Base-by-base conservation (phyloP, 345 rosid genomes). In the Gossypium turneri region DNA sequence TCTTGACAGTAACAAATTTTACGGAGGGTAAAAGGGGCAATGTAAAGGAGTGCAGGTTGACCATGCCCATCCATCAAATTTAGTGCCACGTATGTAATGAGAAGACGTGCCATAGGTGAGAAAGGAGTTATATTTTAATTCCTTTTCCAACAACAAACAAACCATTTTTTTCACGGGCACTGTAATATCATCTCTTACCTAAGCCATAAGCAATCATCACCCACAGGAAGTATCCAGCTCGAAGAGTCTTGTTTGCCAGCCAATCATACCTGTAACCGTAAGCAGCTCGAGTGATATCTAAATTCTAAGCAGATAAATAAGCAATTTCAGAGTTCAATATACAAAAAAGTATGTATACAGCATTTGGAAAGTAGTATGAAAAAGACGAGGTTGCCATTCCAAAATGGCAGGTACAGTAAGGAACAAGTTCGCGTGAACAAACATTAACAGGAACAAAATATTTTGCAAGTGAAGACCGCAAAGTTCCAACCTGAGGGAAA, bases 31-130 rank as follows among this genome's bases (percentile, higher is more conserved):
- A 93, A 95, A 2, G 99, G 98, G 67, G 90, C 98, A 47, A 95
- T 91, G 83, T 93, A 95, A 68, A 93, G 94, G 77, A 93, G 77
- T 29, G 99, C 99, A 0, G 97, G 97, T 78, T 92, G 97, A 53
- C 99, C 99, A 15, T 89, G 99, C 13, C 98, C 98, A 73, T 91
- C 98, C 97, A 93, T 92, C 82, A 95, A 81, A 83, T 91, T 91
- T 47, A 95, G 82, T 41, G 98, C 99, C 75, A 93, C 93, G 52
- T 95, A 95, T 22, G 98, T 95, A 41, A 95, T 77, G 58, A 95
- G 89, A 83, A 95, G 99, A 82, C 97, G 96, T 95, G 87, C 72
- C 73, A 70, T 71, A 17, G 24, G 58, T 22, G 10, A 57, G 20
- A 55, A 70, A 44, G 41, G 24, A 12, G 48, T 48, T 7, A 1